Conservation (phyloP, 345 rosid genomes). For the Murraya koenigii region DNA sequence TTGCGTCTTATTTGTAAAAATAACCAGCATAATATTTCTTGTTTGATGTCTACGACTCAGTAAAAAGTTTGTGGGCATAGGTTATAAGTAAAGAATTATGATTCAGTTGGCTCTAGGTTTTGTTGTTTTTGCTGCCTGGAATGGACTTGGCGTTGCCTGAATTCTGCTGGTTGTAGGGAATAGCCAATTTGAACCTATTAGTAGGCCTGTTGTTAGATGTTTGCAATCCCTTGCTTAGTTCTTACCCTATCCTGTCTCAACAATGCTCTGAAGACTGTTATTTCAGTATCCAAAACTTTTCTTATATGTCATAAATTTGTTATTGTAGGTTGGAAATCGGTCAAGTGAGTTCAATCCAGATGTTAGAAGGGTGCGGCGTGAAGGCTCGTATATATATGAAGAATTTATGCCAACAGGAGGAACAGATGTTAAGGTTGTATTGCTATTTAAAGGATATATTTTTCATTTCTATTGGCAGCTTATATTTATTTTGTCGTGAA, state of each 20-base stretch:
- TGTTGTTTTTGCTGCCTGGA: background rate
- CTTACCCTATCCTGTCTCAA: background rate
- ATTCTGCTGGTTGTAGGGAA: background rate
- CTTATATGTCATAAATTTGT: background rate
- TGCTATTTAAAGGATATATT: background rate
- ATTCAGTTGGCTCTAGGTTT: background rate
- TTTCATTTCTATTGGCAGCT: background rate
- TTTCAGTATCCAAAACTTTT: background rate
- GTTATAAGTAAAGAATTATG: background rate
- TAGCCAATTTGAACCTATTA: background rate
- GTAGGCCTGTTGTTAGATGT: background rate
- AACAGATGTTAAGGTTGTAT: slow-evolving; percentile 94
- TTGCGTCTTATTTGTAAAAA: slow-evolving; percentile 1
- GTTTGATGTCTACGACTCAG: slow-evolving; percentile 1
- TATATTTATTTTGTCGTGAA: background rate
- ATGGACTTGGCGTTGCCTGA: background rate
- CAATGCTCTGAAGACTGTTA: background rate
- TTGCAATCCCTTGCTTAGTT: background rate
- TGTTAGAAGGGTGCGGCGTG: slow-evolving; percentile 98
- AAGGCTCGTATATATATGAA: slow-evolving; percentile 96
- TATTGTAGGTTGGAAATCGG: slow-evolving; percentile 80
- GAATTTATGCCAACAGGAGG: slow-evolving; percentile 99
- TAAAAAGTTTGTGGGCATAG: background rate
- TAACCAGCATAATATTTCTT: background rate
- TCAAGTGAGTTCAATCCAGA: slow-evolving; percentile 99